phyloP scores from a whole-genome alignment of 2,329 filamentous ascomycete genomes.

The Scedosporium apiospermum region DNA sequence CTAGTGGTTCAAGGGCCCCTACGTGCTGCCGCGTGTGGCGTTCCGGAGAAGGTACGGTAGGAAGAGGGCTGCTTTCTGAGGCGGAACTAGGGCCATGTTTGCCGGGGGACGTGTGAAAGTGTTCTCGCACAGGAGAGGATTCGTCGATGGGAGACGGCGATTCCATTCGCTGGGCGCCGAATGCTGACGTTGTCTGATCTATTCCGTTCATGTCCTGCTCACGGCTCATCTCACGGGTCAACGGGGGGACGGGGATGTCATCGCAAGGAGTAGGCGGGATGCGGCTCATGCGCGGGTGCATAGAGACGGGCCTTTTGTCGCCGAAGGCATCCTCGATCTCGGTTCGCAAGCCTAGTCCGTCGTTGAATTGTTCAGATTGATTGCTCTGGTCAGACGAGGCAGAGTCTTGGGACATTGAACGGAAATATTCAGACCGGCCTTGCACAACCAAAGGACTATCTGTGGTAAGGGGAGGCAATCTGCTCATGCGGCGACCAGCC shows the following conservation, averaged over 20 bases:
- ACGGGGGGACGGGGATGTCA: conserved; percentile 14
- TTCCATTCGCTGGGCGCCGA: conserved; percentile 44
- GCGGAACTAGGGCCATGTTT: neutral
- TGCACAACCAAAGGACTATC: conserved; percentile 70
- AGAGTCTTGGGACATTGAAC: conserved; percentile 59
- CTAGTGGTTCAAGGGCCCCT: conserved; percentile 38
- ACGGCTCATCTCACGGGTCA: neutral
- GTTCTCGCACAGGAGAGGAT: neutral
- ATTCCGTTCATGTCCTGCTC: neutral
- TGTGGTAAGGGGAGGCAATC: conserved; percentile 73
- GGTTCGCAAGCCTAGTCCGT: conserved; percentile 39
- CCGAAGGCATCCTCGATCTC: conserved; percentile 49
- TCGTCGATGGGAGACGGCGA: conserved; percentile 30
- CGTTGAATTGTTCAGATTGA: conserved; percentile 7
- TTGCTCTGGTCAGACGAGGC: conserved; percentile 26
- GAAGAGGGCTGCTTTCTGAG: conserved; percentile 21
- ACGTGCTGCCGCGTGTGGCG: conserved; percentile 27
- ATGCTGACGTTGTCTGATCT: neutral
- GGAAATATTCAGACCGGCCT: conserved; percentile 71
- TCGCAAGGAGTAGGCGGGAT: conserved; percentile 38
- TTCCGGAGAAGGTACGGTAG: conserved; percentile 24
- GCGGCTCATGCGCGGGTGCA: conserved; percentile 66
- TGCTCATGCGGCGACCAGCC: conserved; percentile 70
- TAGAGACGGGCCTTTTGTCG: conserved; percentile 55
- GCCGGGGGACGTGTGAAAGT: neutral